These are phyloP conservation scores for Gamsiella multidivaricata DNA, from an alignment of 192 early-diverging fungal species.

Conservation along the genomic window DNA sequence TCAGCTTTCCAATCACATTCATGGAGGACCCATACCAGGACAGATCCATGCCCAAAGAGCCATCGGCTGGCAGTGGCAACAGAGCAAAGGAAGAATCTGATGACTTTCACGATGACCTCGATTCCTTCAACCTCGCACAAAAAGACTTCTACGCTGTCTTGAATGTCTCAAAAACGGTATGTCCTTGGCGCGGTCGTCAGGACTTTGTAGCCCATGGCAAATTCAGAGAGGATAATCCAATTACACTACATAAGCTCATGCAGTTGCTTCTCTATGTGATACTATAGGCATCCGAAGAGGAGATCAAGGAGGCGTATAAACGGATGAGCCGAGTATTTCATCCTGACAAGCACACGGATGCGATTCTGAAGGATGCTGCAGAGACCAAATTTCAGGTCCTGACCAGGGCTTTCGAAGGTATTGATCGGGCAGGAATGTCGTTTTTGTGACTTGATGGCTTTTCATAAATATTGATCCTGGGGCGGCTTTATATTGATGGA, in stretches of 20 bases:
- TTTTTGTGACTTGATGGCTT: not conserved
- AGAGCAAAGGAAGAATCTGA: not conserved
- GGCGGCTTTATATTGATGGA: not conserved
- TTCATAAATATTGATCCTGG: not conserved
- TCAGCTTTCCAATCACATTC: not conserved
- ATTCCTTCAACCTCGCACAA: conserved; percentile 30
- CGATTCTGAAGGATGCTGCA: conserved; percentile 68
- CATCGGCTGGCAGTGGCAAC: not conserved
- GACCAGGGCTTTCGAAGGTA: conserved; percentile 79
- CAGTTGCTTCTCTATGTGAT: not conserved
- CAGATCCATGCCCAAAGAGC: conserved; percentile 37
- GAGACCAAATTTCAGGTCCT: conserved; percentile 76
- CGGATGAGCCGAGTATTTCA: conserved; percentile 77
- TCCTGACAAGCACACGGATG: conserved; percentile 76
- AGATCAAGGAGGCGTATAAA: conserved; percentile 79
- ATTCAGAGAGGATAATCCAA: not conserved
- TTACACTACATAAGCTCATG: not conserved
- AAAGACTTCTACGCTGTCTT: conserved; percentile 73
- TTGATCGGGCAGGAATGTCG: too few species aligned
- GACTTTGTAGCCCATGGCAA: too few species aligned
- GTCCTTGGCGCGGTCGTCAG: too few species aligned
- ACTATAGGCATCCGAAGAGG: conserved; percentile 65
- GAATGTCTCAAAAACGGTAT: conserved; percentile 73
- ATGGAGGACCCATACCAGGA: conserved; percentile 53
- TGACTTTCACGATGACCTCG: conserved; percentile 24